Evolutionary conservation across 1,139 yeast species (phyloP).

Genomic region (Saccharomyces hybrid): DNA sequence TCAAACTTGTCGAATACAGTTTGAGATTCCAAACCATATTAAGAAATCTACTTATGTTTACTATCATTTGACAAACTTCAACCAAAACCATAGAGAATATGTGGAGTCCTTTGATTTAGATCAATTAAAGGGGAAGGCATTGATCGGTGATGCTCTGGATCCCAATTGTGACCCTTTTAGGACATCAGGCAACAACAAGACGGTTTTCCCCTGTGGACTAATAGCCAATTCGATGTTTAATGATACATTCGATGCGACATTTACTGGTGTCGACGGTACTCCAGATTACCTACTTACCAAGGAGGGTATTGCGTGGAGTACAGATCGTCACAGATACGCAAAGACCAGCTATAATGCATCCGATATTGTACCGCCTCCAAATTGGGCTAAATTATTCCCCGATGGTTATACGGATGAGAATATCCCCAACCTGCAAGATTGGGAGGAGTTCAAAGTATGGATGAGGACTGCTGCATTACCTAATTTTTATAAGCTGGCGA

Average conservation of each 20-base stretch:
- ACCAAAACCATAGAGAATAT: slow-evolving; percentile 70
- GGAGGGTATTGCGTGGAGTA: slow-evolving; percentile 77
- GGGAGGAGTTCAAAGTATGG: slow-evolving; percentile 93
- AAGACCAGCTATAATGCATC: slow-evolving; percentile 62
- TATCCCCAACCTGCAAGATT: slow-evolving; percentile 67
- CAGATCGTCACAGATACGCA: slow-evolving; percentile 69
- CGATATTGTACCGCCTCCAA: slow-evolving; percentile 91
- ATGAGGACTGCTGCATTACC: slow-evolving; percentile 93
- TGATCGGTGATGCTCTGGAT: slow-evolving; percentile 34
- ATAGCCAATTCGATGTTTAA: slow-evolving; percentile 90
- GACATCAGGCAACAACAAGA: slow-evolving; percentile 47
- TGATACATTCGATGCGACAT: slow-evolving; percentile 53
- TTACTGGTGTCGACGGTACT: slow-evolving; percentile 32
- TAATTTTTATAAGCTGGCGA: slow-evolving; percentile 70
- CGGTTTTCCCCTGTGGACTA: slow-evolving; percentile 86
- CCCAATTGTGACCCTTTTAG: slow-evolving; percentile 75
- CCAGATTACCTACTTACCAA: slow-evolving; percentile 54
- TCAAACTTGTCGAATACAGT: slow-evolving; percentile 46
- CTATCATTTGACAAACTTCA: slow-evolving; percentile 65
- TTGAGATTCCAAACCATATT: slow-evolving; percentile 51
- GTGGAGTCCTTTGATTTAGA: slow-evolving; percentile 60
- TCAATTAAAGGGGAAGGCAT: slow-evolving; percentile 60
- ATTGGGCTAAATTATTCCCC: slow-evolving; percentile 79
- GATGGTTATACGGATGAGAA: slow-evolving; percentile 79
- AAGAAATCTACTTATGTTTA: slow-evolving; percentile 55